These are phyloP conservation scores for Annulohypoxylon stygium DNA, from an alignment of 495 filamentous ascomycete species.

Conservation along the genomic window DNA sequence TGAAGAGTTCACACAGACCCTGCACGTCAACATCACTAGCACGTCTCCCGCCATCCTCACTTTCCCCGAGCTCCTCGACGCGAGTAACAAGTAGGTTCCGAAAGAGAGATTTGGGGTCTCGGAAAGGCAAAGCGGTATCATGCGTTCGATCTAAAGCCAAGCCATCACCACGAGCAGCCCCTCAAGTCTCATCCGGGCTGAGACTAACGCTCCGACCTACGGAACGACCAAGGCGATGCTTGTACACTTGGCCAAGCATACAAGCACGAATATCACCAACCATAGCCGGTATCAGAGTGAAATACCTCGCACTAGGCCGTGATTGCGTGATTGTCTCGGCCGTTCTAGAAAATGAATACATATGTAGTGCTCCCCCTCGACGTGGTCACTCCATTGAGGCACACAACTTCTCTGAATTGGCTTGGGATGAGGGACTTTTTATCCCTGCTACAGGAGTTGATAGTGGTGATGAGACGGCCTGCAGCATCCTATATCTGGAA, in stretches of 20 bases:
- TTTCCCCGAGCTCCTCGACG: constrained; percentile 69
- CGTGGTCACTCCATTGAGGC: constrained; percentile 51
- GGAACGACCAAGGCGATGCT: constrained; percentile 66
- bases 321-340: constrained; percentile 33
- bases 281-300: constrained; percentile 65
- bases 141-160: constrained; percentile 64
- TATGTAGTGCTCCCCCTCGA: constrained; percentile 65
- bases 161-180: constrained; percentile 68
- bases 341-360: constrained; percentile 16
- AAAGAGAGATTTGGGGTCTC: constrained; percentile 49
- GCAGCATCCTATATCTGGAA: constrained; percentile 50
- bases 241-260: constrained; percentile 67
- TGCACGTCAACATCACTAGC: constrained; percentile 67
- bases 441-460: constrained; percentile 66
- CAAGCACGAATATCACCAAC: constrained; percentile 59
- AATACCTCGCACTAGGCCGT: constrained; percentile 71
- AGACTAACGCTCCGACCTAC: constrained; percentile 62
- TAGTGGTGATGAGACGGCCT: constrained; percentile 66
- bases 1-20: constrained; percentile 64
- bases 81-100: constrained; percentile 65
- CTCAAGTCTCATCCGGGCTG: constrained; percentile 60
- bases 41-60: constrained; percentile 67
- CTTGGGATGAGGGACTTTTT: constrained; percentile 30
- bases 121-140: constrained; percentile 26
- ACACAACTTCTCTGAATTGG: constrained; percentile 57